Evolutionary conservation across 495 filamentous ascomycete genomes (phyloP).

Genomic region (Trichocladium uniseriatum): DNA sequence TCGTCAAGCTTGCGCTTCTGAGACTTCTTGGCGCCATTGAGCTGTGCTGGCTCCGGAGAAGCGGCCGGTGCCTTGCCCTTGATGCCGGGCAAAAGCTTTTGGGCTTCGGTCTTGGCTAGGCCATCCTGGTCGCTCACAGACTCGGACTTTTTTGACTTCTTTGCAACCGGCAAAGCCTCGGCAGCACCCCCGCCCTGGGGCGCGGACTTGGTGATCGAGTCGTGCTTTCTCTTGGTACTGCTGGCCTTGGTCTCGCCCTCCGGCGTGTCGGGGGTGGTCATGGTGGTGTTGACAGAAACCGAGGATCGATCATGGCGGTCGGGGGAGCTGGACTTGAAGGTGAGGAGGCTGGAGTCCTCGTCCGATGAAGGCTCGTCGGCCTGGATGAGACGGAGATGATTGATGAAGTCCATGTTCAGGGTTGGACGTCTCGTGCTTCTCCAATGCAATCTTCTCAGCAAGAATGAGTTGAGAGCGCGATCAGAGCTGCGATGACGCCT

Average conservation of each 20-base stretch:
- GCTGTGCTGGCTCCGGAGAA: neutral
- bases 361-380: constrained; percentile 3
- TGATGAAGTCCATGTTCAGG: constrained; percentile 1
- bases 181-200: neutral
- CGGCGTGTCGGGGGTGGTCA: neutral
- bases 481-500: constrained; percentile 3
- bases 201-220: neutral
- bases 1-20: constrained; percentile 7
- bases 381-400: neutral
- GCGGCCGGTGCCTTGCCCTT: neutral
- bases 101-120: neutral
- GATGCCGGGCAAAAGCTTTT: neutral
- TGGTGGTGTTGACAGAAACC: neutral
- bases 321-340: neutral
- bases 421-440: constrained; percentile 4
- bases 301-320: neutral
- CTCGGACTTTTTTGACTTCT: neutral
- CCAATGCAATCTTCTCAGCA: constrained; percentile 4
- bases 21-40: neutral
- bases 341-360: neutral
- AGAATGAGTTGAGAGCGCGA: constrained; percentile 2
- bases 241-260: neutral
- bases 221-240: neutral
- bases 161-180: neutral
- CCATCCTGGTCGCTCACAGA: neutral